Conservation (phyloP, 192 early-diverging fungal species). For the Linnemannia zychae region DNA sequence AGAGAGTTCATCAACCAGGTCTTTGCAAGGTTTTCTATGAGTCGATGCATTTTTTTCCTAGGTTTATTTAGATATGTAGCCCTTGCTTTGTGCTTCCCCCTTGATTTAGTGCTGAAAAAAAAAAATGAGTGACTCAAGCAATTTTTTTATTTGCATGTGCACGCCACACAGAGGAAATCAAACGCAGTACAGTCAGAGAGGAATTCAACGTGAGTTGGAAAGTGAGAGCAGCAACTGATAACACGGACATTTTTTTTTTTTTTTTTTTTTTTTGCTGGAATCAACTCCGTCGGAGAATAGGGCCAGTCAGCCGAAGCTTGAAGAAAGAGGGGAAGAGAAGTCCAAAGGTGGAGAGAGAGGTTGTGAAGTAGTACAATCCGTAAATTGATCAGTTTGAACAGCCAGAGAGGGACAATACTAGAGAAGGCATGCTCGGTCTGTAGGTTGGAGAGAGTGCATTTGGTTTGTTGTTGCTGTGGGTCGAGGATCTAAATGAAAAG, state of each 20-base stretch:
- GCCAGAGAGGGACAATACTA: not conserved
- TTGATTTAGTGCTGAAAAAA: not conserved
- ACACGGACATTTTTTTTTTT: not conserved
- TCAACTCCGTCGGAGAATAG: not conserved
- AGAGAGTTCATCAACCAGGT: too few species aligned
- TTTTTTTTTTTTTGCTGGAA: not conserved
- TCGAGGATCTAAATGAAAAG: not conserved
- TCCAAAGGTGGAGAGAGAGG: not conserved
- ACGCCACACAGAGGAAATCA: not conserved
- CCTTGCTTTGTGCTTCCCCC: not conserved
- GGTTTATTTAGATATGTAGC: not conserved
- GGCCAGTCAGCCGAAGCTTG: not conserved
- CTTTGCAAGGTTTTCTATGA: not conserved
- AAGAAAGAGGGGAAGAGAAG: not conserved
- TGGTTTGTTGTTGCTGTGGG: not conserved
- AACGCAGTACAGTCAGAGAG: not conserved
- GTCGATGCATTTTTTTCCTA: not conserved
- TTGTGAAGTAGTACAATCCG: not conserved
- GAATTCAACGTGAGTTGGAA: not conserved
- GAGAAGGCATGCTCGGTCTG: not conserved
- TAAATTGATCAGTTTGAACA: not conserved
- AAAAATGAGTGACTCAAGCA: slow-evolving; percentile 17
- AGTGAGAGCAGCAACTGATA: not conserved
- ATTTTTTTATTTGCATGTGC: slow-evolving; percentile 7
- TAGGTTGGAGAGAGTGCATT: too few species aligned